These are phyloP conservation scores for Colletotrichum theobromicola DNA, from an alignment of 2,329 filamentous ascomycete genomes.

Conservation along the genomic window DNA sequence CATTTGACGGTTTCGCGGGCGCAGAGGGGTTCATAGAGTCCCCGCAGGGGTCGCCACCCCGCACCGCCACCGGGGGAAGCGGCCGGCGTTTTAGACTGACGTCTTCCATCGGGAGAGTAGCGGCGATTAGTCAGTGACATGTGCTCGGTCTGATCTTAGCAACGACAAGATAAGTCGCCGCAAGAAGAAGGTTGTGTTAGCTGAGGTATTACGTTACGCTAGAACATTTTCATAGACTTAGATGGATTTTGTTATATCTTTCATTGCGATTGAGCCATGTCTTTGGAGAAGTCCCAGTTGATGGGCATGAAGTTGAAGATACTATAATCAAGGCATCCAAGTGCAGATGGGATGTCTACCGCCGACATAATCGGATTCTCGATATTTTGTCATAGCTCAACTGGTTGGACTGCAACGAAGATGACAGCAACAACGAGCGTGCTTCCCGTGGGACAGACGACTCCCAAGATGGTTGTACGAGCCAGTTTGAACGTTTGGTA, in stretches of 20 bases:
- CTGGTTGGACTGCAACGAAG: too few species aligned
- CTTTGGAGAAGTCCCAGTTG: neutral
- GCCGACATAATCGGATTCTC: too few species aligned
- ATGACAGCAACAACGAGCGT: neutral
- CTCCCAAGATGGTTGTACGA: neutral
- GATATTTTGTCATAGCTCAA: too few species aligned
- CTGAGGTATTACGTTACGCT: too few species aligned
- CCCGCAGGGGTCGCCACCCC: conserved; percentile 6
- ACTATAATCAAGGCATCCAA: too few species aligned
- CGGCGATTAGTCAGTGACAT: neutral
- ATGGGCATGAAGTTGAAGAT: neutral
- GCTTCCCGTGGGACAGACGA: neutral
- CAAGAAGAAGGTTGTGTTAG: neutral
- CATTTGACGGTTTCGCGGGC: neutral
- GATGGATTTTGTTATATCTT: neutral
- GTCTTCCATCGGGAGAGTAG: neutral
- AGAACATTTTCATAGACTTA: too few species aligned
- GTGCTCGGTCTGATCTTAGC: neutral
- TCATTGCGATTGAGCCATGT: neutral
- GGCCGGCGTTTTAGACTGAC: neutral
- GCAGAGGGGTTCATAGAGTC: neutral
- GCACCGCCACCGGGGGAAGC: conserved; percentile 1
- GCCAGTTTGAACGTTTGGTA: neutral
- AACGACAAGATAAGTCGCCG: neutral
- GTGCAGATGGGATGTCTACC: too few species aligned